Base-by-base conservation (phyloP, 129 eudicot genomes). In the Erigeron canadensis region DNA sequence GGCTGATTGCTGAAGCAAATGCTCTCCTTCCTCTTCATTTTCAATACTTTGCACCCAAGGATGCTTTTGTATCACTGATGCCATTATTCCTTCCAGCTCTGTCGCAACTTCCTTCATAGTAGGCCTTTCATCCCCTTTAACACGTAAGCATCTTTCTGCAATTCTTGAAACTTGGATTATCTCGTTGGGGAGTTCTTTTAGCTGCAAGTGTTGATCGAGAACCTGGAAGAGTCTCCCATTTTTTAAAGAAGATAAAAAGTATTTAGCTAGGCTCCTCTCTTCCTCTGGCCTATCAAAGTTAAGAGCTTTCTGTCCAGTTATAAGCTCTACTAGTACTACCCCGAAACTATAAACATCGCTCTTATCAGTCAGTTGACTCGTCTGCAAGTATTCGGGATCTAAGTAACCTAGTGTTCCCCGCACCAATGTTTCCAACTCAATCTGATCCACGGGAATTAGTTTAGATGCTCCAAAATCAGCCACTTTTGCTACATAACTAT, bases 111-210 rank as follows among this genome's bases (percentile, higher is more conserved):
- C 84, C 18, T 80, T 80, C 84, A 80, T 80, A 39, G 63, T 62
- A 1, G 84, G 84, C 69, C 84, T 75, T 61, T 80, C 80, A 6
- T 80, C 84, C 9, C 73, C 80, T 63, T 63, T 75, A 48, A 80
- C 23, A 4, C 17, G 42, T 64, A 80, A 63, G 45, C 80, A 80
- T 70, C 77, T 67, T 64, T 50, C 54, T 6, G 84, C 76, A 22
- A 80, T 56, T 42, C 50, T 61, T 50, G 84, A 70, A 12, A 79
- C 75, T 46, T 47, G 63, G 8, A 59, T 61, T 38, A 79, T 60
- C 53, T 73, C 75, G 0, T 64, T 63, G 0, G 68, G 75, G 67
- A 46, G 46, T 44, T 72, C 70, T 1, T 66, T 67, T 13, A 57
- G 47, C 16, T 41, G 42, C 74, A 79, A 38, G 12, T 16, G 58